A percentile compares a stretch with the other conserved stretches of the same genome.
Conservation (phyloP, 2,329 filamentous ascomycete genomes). For the Fusarium nelsonii region DNA sequence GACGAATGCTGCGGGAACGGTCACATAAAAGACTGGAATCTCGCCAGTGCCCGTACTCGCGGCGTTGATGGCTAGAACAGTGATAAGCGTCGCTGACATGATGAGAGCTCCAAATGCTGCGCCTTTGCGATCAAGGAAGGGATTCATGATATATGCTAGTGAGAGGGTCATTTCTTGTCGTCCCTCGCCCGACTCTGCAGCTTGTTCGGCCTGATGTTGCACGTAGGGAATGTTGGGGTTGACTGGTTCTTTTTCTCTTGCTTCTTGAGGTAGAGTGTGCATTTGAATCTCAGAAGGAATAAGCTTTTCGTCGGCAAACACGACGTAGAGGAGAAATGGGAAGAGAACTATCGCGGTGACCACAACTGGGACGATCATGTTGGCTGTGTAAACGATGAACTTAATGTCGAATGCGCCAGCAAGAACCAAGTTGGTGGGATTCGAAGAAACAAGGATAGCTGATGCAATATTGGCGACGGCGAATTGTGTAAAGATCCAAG, state of each 20-base stretch:
- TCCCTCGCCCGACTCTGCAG: constrained; percentile 59
- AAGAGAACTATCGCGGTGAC: constrained; percentile 76
- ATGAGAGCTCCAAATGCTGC: constrained; percentile 73
- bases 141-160: constrained; percentile 81
- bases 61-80: constrained; percentile 75
- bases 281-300: constrained; percentile 76
- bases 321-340: constrained; percentile 76
- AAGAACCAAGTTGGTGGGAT: constrained; percentile 81
- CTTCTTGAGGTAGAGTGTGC: constrained; percentile 72
- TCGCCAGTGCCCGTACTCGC: constrained; percentile 62
- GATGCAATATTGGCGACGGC: constrained; percentile 79
- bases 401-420: constrained; percentile 79
- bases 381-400: constrained; percentile 80
- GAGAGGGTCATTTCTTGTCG: constrained; percentile 64
- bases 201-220: constrained; percentile 65
- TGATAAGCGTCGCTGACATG: constrained; percentile 76
- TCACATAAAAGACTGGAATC: constrained; percentile 75
- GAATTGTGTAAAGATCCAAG: constrained; percentile 81
- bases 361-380: constrained; percentile 79
- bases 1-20: constrained; percentile 74
- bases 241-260: constrained; percentile 67
- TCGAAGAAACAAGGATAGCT: constrained; percentile 81
- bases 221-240: constrained; percentile 80
- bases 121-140: constrained; percentile 75
- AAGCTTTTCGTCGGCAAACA: constrained; percentile 73